Base-by-base conservation (phyloP, 2,329 filamentous ascomycete genomes). In the Helminthosporium solani region DNA sequence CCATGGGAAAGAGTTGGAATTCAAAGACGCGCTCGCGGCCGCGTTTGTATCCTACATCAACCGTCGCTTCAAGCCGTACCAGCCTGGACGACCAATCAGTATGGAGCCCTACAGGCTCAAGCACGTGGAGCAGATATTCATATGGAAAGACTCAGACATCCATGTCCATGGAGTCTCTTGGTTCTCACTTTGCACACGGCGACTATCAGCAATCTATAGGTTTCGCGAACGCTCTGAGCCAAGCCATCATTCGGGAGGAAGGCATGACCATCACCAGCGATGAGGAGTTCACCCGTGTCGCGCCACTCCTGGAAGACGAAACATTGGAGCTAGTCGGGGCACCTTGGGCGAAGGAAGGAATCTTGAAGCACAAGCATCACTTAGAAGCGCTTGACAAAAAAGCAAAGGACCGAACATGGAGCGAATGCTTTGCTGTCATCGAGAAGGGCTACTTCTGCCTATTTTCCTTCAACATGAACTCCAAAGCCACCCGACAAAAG, bases 311-410 rank as follows among this genome's bases (percentile, higher is more conserved):
- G 0, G 92, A 96, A 61, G 94, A 97, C 61, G 94, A 99, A 63
- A 90, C 87, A 0, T 79, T 99, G 11, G 91, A 95, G 64, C 83
- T 99, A 31, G 84, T 87, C 9, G 94, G 94, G 19, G 89, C 94
- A n/a, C 94, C 94, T 0, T 99, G 94, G 94, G 86, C 95, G 21
- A 99, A 99, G 72, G 94, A 99, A 71, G 94, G 94, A 52, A 89
- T 95, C 58, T 78, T 97, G 16, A 92, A 92, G 57, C 92, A 99
- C 74, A 97, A 97, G 71, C 92, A 96, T 68, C 92, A 97, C 63
- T 79, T 97, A 3, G 92, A 97, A 66, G 84, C 88, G 3, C 79
- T 90, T 28, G 91, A 95, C 56, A 96, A 94, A 74, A 88, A 90
- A 68, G 87, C 91, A 51, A 96, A 92, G 72, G 92, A 97, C 61